These are phyloP conservation scores for Wickerhamiella nectarea DNA, from an alignment of 805 yeast species.

Conservation along the genomic window DNA sequence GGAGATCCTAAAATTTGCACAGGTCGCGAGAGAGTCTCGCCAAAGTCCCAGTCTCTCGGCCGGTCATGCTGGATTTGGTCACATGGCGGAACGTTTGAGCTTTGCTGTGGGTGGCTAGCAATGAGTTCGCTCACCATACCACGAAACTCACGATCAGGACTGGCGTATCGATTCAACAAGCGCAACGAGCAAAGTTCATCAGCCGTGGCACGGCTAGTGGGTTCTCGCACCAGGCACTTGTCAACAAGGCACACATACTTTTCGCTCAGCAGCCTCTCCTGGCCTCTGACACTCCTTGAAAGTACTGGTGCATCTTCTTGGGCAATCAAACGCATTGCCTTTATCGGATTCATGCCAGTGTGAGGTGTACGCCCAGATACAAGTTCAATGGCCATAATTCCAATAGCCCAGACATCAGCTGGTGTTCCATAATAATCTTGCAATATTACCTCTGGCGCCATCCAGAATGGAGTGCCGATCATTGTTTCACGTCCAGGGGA, in stretches of 20 bases:
- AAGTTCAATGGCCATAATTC: conserved; percentile 81
- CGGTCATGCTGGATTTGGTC: no score
- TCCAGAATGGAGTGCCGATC: conserved; percentile 96
- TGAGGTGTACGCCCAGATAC: conserved; percentile 74
- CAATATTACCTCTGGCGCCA: conserved; percentile 94
- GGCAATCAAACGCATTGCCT: conserved; percentile 60
- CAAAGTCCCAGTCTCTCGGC: conserved; percentile 4
- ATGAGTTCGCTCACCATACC: not conserved
- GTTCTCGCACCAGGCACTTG: conserved; percentile 54
- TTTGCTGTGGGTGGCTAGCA: not conserved
- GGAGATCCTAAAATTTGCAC: no score
- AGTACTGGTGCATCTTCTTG: conserved; percentile 43
- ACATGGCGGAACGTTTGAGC: not conserved
- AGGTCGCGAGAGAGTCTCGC: not conserved
- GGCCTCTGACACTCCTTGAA: not conserved
- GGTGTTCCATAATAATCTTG: conserved; percentile 62
- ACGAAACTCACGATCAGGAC: conserved; percentile 8
- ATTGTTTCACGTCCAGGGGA: conserved; percentile 48
- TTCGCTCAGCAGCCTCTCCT: conserved; percentile 16
- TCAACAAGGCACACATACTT: conserved; percentile 41
- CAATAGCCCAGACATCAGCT: conserved; percentile 93
- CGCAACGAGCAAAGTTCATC: conserved; percentile 37
- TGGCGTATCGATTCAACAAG: conserved; percentile 30
- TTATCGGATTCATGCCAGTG: conserved; percentile 58
- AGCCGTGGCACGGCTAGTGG: conserved; percentile 53